These are phyloP conservation scores for Aspergillus neoniger DNA, from an alignment of 2,329 filamentous ascomycete species.

Conservation along the genomic window DNA sequence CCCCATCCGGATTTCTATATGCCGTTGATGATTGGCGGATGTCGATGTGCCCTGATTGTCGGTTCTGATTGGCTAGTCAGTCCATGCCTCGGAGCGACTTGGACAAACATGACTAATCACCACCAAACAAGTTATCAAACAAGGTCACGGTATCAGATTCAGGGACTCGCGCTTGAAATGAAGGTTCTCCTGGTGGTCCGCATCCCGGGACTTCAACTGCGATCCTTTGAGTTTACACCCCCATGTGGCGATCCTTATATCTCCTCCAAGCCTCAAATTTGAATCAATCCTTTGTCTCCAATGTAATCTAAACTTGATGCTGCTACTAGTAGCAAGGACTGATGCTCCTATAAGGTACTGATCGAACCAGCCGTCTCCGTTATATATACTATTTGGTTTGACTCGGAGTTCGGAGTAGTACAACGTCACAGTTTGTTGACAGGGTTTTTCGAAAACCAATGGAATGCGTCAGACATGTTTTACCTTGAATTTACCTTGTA, in stretches of 20 bases:
- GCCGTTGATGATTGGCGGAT: constrained; percentile 29
- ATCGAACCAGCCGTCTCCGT: background rate
- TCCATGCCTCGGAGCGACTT: background rate
- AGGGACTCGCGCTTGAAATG: background rate
- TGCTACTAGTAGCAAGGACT: too few species aligned
- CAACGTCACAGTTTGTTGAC: background rate
- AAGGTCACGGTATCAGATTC: background rate
- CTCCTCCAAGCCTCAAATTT: background rate
- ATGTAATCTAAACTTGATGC: too few species aligned
- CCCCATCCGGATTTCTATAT: constrained; percentile 25
- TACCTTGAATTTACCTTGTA: background rate
- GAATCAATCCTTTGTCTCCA: background rate
- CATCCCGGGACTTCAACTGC: background rate
- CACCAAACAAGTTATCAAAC: background rate
- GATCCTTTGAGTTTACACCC: background rate
- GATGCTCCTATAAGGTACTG: too few species aligned
- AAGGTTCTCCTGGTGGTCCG: background rate
- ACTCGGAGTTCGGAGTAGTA: background rate
- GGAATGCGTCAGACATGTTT: background rate
- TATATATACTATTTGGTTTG: background rate
- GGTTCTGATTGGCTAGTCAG: constrained; percentile 15
- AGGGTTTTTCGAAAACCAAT: background rate
- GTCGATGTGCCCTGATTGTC: background rate
- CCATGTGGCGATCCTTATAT: background rate
- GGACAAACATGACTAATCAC: background rate